Evolutionary conservation across 1,139 yeast species (phyloP), one percentile per base, ranked within the genome.

Genomic region (Taphrina confusa): DNA sequence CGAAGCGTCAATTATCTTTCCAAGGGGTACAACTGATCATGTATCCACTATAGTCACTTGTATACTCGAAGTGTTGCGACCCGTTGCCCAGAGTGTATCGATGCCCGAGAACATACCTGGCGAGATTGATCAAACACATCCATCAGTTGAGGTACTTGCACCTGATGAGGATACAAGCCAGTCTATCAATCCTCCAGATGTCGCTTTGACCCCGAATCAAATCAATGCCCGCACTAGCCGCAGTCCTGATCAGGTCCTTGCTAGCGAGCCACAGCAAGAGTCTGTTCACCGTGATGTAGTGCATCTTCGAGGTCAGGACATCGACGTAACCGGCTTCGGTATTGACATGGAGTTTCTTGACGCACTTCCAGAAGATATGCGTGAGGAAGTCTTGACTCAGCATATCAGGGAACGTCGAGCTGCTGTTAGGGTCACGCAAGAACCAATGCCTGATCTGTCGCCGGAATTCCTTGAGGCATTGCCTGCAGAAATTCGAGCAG

Each of bases 301-400:
- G 5, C 77, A 78, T 16, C 85, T 91, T 66, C 92, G 91, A 22
- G 95, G 87, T 37, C 75, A 85, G 34, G 84, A 84, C 61, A 91
- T 91, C 33, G 95, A 91, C 70, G 87, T 91, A 46, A 82, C 94
- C 60, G 94, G 91, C 0, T 84, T 96, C 2, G 97, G 89, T 61
- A 89, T 91, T 62, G 97, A 91, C 72, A 95, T 95, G 0, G 94
- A 87, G 67, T 91, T 90, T 70, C 78, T 91, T 65, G 87, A 85
- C 66, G 97, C 96, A 0, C 77, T 91, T 37, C 97, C 97, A 0
- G 96, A 87, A 52, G 95, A 88, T 59, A 87, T 91, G 87, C 78
- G 96, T 57, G 95, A 90, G 66, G 97, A 91, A 68, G 97, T 90
- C 0, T 83, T 89, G 68, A 83, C 94, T 0, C 95, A 90, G 67